Base-by-base conservation (phyloP, 495 filamentous ascomycete genomes). In the Aspergillus cristatus region DNA sequence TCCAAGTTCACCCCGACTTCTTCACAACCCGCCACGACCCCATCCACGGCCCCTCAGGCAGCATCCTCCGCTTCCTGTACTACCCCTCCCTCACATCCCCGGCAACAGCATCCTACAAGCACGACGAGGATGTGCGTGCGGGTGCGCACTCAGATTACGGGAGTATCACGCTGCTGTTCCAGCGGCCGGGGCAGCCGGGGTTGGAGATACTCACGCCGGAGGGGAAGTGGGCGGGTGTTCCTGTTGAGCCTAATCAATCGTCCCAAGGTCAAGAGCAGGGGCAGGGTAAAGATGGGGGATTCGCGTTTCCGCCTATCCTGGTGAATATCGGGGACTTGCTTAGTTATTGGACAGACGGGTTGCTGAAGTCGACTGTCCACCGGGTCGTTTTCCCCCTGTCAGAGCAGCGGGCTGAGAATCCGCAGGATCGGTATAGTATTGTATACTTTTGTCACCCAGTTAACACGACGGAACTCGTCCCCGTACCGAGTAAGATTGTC, bases 251-350 rank as follows among this genome's bases (percentile, higher is more conserved):
- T n/a, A n/a, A n/a, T n/a, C n/a, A n/a, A n/a, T n/a, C n/a, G n/a
- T n/a, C n/a, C n/a, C n/a, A n/a, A n/a, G n/a, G n/a, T n/a, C 67
- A 0, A 4, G 20, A 24, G 53, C 51, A 13, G 25, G 35, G 13
- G 6, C 12, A 25, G 6, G 14, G 28, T 22, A 11, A 17, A 18
- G 4, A 35, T 14, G 1, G 38, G 33, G 43, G 50, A 14, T 76
- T 75, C 47, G 58, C 67, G 1, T 67, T 70, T 28, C 81, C 84
- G 17, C 86, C 91, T 0, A 87, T 97, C 28, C 66, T 96, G 11
- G 78, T 96, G 17, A 98, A 97, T 50, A 89, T 95, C 22, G 91
- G 89, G 2, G 91, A 98, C 52, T 51, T 95, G 33, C 74, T 98
- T 4, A 79, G 76, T 14, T 87, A 93, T 50, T 98, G 91, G 91